Conservation (phyloP, 2,329 filamentous ascomycete species). For the Botryotinia convoluta region DNA sequence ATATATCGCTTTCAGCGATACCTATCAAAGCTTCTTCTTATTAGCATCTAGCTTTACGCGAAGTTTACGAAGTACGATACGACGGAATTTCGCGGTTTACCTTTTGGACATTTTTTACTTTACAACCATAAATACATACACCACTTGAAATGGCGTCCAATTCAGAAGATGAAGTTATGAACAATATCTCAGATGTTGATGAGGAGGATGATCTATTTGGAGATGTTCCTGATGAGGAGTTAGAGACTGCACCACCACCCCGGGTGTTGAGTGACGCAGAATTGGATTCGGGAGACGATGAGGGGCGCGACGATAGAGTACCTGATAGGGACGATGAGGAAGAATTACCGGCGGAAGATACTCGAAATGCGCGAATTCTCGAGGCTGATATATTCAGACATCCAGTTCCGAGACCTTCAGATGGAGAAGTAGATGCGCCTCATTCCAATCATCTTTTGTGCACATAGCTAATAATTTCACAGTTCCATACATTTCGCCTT, state of each 20-base stretch:
- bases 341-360: slow-evolving; percentile 46
- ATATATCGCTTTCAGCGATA: neutral
- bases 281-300: slow-evolving; percentile 60
- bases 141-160: slow-evolving; percentile 27
- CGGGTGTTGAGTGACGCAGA: slow-evolving; percentile 58
- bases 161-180: slow-evolving; percentile 35
- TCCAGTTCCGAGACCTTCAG: slow-evolving; percentile 65
- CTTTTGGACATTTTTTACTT: neutral
- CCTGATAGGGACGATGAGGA: slow-evolving; percentile 35
- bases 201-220: slow-evolving; percentile 62
- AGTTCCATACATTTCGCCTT: slow-evolving; percentile 70
- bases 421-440: slow-evolving; percentile 57
- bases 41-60: neutral
- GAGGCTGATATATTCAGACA: slow-evolving; percentile 67
- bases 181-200: slow-evolving; percentile 47
- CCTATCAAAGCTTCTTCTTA: neutral
- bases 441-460: neutral
- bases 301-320: slow-evolving; percentile 61
- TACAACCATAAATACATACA: neutral
- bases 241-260: slow-evolving; percentile 24
- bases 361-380: slow-evolving; percentile 53
- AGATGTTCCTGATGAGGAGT: slow-evolving; percentile 47
- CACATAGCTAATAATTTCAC: slow-evolving; percentile 25
- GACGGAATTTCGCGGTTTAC: neutral
- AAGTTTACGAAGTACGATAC: neutral